Conservation (phyloP, 495 filamentous ascomycete species). For the Neurospora sublineolata region DNA sequence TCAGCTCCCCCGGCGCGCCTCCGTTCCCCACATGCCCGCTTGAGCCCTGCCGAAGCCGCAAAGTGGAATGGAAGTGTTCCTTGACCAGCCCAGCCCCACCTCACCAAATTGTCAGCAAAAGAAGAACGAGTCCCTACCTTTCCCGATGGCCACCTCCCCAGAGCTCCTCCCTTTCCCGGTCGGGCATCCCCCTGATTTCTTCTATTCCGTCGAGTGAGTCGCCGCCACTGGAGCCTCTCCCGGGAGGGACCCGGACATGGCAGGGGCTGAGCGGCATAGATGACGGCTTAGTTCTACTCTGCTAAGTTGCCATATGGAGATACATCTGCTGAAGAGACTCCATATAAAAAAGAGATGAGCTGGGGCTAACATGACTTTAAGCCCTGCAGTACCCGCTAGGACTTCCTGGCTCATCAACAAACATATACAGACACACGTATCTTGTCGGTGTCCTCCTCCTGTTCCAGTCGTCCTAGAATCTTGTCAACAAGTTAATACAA, state of each 20-base stretch:
- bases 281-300: not conserved
- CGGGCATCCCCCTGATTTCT: not conserved
- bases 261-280: slow-evolving; percentile 2
- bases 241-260: not conserved
- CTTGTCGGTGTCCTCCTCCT: not conserved
- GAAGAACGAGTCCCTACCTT: slow-evolving; percentile 3
- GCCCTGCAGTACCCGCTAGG: not conserved
- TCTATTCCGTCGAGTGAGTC: not conserved
- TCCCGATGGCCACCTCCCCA: slow-evolving; percentile 4
- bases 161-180: not conserved
- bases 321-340: not conserved
- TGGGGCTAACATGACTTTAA: not conserved
- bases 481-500: not conserved
- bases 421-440: not conserved
- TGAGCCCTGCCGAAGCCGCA: not conserved
- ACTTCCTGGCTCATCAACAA: not conserved
- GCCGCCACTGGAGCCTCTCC: not conserved
- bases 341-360: not conserved
- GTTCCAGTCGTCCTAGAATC: not conserved
- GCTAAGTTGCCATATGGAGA: not conserved
- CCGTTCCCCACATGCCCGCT: not conserved
- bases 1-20: not conserved
- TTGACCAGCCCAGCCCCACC: slow-evolving; percentile 4
- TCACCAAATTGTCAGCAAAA: slow-evolving; percentile 1
- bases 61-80: not conserved